Evolutionary conservation across 2,329 filamentous ascomycete genomes (phyloP), one percentile per base, ranked within the genome.

Genomic region (Talaromyces sp.): DNA sequence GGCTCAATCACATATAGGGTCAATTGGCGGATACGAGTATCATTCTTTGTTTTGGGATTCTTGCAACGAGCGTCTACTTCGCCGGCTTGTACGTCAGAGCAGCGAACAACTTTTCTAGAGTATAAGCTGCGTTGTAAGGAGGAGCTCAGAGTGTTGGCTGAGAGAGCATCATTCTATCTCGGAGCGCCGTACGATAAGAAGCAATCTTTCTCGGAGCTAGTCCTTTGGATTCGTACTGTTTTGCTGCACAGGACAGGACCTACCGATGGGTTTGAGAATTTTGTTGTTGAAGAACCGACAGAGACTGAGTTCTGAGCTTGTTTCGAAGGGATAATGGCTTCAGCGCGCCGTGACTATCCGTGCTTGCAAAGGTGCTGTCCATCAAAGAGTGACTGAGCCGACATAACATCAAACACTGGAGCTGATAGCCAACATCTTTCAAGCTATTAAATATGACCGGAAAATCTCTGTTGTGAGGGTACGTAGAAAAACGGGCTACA

Each of bases 11-110:
- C 14, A 21, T 42, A 57, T 16, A n/a, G 54, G 18, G 12, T 42
- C 16, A 57, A 28, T 2, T 57, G 54, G 54, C 35, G 54, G 16
- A 40, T 57, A 40, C 54, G 54, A 42, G 33, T 57, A 31, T 57
- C 54, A 6, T 28, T 57, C 8, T 37, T 16, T 57, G 54, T 57
- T 21, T 21, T 57, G 5, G 35, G 14, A 7, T 57, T 57, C 35
- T 42, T 57, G 35, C 54, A 57, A 42, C 23, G 21, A 25, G 21
- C 5, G 18, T 40, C 54, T 42, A 25, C 21, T 5, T 25, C 23
- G 2, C 21, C 33, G 3, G n/a, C 5, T 18, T 57, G 54, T 16
- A 42, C 33, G 18, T 42, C 14, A 2, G 8, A 25, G 6, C 54
- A 57, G 28, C 23, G 18, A 42, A 42, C 6, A n/a, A 8, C 28